Evolutionary conservation across 805 yeast genomes (phyloP).

Genomic region (Metschnikowia lunata): DNA sequence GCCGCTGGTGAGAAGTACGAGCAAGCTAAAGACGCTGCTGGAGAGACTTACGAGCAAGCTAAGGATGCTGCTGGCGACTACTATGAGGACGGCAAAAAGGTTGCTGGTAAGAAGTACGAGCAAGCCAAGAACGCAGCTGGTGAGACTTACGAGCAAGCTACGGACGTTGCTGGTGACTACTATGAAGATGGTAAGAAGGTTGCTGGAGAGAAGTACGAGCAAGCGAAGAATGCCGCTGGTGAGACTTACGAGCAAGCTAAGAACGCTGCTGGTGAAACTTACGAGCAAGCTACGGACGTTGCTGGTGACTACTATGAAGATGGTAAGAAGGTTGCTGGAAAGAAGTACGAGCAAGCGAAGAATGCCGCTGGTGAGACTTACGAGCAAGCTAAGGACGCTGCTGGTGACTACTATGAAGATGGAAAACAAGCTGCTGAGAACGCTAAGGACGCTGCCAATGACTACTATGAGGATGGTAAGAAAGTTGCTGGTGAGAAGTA

Average conservation of each 20-base stretch:
- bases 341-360: background rate
- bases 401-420: constrained; percentile 3
- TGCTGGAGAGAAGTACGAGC: constrained; percentile 5
- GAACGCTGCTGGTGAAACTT: constrained; percentile 11
- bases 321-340: background rate
- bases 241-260: constrained; percentile 8
- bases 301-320: constrained; percentile 7
- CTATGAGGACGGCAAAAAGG: constrained; percentile 4
- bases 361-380: background rate
- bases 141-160: constrained; percentile 2
- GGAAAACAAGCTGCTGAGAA: constrained; percentile 6
- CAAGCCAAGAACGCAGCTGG: constrained; percentile 4
- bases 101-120: constrained; percentile 2
- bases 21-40: too few species aligned
- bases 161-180: constrained; percentile 6
- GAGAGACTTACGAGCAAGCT: too few species aligned
- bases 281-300: constrained; percentile 11
- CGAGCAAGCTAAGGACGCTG: constrained; percentile 1
- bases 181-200: constrained; percentile 6
- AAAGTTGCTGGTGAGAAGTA: constrained; percentile 7
- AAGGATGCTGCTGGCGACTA: constrained; percentile 1
- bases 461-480: constrained; percentile 7
- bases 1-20: too few species aligned
- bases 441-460: constrained; percentile 3
- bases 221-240: constrained; percentile 2